Evolutionary conservation across 1,284 basidiomycete species (phyloP).

Genomic region (Exobasidium cylindrosporum): DNA sequence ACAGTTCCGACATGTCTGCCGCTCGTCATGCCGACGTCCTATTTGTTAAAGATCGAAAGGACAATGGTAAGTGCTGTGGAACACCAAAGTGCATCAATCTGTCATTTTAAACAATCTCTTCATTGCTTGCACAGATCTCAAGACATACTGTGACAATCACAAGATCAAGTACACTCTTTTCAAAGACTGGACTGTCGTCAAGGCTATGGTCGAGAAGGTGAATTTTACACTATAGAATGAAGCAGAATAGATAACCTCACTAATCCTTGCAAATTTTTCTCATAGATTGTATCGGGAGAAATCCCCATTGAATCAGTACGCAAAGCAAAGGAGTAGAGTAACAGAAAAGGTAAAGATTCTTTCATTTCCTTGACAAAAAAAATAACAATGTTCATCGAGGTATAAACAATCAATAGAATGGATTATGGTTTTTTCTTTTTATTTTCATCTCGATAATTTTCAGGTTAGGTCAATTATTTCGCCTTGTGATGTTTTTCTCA

Average conservation of each 20-base stretch:
- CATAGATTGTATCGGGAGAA: slow-evolving; percentile 28
- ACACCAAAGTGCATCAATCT: slow-evolving; percentile 1
- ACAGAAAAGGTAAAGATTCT: too few species aligned
- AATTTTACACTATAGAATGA: background rate
- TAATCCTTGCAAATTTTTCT: too few species aligned
- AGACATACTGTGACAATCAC: slow-evolving; percentile 49
- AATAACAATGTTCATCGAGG: too few species aligned
- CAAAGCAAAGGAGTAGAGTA: slow-evolving; percentile 11
- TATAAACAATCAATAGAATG: too few species aligned
- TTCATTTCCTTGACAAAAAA: too few species aligned
- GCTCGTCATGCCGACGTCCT: slow-evolving; percentile 54
- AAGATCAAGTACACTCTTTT: slow-evolving; percentile 51
- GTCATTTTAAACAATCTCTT: slow-evolving; percentile 14
- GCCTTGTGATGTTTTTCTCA: background rate
- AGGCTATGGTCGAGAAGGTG: slow-evolving; percentile 39
- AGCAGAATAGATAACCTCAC: too few species aligned
- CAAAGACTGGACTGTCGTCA: slow-evolving; percentile 51
- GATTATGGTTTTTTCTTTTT: too few species aligned
- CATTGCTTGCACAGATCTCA: slow-evolving; percentile 24
- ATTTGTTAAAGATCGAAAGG: slow-evolving; percentile 55
- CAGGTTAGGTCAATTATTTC: background rate
- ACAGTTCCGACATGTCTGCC: slow-evolving; percentile 52
- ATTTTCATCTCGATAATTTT: too few species aligned
- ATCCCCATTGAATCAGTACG: slow-evolving; percentile 24
- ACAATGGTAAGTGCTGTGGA: slow-evolving; percentile 42